A percentile compares a stretch with the other conserved stretches of the same genome.
phyloP scores from a whole-genome alignment of 2,329 filamentous ascomycete genomes.

The Talaromyces sp. region DNA sequence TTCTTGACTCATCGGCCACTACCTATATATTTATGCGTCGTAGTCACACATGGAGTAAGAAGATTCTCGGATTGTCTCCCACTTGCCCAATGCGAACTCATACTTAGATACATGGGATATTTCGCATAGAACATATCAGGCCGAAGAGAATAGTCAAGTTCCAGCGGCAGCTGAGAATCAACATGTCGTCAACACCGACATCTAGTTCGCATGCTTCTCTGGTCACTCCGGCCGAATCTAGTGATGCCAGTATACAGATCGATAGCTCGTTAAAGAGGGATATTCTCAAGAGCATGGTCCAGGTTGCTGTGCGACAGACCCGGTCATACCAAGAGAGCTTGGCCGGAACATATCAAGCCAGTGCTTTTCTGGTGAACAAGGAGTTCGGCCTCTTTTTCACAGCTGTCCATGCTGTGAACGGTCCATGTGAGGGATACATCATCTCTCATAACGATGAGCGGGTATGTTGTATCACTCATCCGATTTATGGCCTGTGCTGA shows the following conservation, averaged over 20 bases:
- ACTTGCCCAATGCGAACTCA: background rate
- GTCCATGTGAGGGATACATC: conserved; percentile 16
- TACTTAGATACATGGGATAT: background rate
- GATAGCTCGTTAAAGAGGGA: conserved; percentile 12
- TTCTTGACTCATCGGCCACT: background rate
- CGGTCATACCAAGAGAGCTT: conserved; percentile 10
- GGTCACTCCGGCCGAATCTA: conserved; percentile 13
- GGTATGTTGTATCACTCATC: background rate
- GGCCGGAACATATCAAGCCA: conserved; percentile 14
- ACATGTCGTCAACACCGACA: conserved; percentile 3
- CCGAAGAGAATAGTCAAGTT: background rate
- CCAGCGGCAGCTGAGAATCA: background rate
- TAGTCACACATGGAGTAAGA: background rate
- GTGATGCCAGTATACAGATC: conserved; percentile 10
- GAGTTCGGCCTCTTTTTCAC: conserved; percentile 11
- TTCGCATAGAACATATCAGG: background rate
- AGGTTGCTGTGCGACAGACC: conserved; percentile 14
- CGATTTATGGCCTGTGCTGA: background rate
- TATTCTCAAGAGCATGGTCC: conserved; percentile 16
- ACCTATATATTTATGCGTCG: background rate
- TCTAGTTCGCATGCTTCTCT: background rate
- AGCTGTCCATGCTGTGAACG: conserved; percentile 14
- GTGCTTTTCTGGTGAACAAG: conserved; percentile 12
- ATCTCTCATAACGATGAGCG: conserved; percentile 15
- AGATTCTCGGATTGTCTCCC: background rate